phyloP scores from a whole-genome alignment of 2,329 filamentous ascomycete species.

The Westerdykella ornata region DNA sequence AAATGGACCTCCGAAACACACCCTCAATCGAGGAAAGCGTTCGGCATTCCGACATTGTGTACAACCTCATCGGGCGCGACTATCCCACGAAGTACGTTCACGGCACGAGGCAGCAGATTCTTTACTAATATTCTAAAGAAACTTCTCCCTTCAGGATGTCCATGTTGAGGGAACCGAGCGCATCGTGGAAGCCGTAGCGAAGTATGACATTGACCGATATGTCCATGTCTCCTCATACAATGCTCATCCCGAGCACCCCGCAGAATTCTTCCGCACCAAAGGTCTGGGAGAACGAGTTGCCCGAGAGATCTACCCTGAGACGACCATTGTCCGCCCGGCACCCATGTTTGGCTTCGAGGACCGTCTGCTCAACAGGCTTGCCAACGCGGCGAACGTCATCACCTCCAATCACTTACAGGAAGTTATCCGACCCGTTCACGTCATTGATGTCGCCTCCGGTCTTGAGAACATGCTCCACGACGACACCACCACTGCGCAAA shows the following conservation, averaged over 20 bases:
- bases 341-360: conserved; percentile 96
- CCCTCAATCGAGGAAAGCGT: conserved; percentile 94
- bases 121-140: conserved; percentile 48
- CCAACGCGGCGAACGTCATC: conserved; percentile 70
- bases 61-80: conserved; percentile 89
- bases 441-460: conserved; percentile 81
- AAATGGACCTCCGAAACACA: conserved; percentile 92
- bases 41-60: conserved; percentile 93
- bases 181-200: conserved; percentile 88
- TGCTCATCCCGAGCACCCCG: conserved; percentile 69
- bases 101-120: neutral
- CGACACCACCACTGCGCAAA: conserved; percentile 82
- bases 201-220: conserved; percentile 95
- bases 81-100: conserved; percentile 85
- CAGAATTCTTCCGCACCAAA: conserved; percentile 90
- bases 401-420: conserved; percentile 93
- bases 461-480: conserved; percentile 87
- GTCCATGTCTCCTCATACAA: conserved; percentile 97
- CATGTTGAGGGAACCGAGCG: conserved; percentile 88
- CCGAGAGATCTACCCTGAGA: conserved; percentile 87
- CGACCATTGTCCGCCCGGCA: conserved; percentile 89
- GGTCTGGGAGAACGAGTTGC: conserved; percentile 77
- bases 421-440: conserved; percentile 85
- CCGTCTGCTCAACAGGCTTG: conserved; percentile 78
- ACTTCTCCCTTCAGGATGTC: conserved; percentile 88